These are phyloP conservation scores for Pseudomassariella vexata DNA, from an alignment of 2,329 filamentous ascomycete species.

Conservation along the genomic window DNA sequence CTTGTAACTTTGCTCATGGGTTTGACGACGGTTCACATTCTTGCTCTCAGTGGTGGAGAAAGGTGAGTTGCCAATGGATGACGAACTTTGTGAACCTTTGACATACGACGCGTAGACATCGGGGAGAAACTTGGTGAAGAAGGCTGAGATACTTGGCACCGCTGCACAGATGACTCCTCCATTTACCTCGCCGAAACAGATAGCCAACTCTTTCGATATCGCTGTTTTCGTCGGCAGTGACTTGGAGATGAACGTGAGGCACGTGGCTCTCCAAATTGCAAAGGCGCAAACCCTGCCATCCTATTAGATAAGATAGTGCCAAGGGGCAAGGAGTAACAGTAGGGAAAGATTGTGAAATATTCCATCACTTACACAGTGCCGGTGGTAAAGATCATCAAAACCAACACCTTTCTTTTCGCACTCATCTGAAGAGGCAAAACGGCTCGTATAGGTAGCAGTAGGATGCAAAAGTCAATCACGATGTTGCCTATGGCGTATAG, in stretches of 20 bases:
- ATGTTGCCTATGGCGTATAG: constrained; percentile 10
- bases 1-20: no score
- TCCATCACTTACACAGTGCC: constrained; percentile 5
- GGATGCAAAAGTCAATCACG: constrained; percentile 4
- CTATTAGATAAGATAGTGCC: background rate
- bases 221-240: background rate
- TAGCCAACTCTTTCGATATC: constrained; percentile 1
- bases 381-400: constrained; percentile 2
- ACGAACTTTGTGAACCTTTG: no score
- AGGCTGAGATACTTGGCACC: constrained; percentile 3
- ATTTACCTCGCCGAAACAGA: constrained; percentile 7
- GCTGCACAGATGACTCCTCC: constrained; percentile 6
- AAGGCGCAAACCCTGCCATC: constrained; percentile 4
- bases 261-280: constrained; percentile 3
- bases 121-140: constrained; percentile 6
- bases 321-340: background rate
- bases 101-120: no score
- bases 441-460: constrained; percentile 3
- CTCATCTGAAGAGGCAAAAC: constrained; percentile 5
- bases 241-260: constrained; percentile 3
- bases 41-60: no score
- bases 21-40: no score
- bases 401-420: constrained; percentile 2
- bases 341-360: background rate
- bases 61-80: no score